Base-by-base conservation (phyloP, 129 eudicot genomes). In the Ambrosia artemisiifolia region DNA sequence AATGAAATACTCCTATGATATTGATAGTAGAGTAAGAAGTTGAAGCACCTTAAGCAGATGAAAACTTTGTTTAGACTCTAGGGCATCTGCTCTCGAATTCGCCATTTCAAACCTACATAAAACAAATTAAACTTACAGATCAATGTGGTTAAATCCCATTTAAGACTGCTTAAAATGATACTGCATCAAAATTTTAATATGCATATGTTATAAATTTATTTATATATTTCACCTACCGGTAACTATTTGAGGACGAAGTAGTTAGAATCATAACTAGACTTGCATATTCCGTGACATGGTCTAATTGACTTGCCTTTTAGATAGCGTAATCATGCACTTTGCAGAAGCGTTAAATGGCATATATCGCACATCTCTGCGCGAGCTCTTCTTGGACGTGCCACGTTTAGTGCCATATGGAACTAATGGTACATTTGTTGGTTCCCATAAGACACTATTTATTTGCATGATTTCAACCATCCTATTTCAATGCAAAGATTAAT, bases 1-100 rank as follows among this genome's bases (percentile, higher is more conserved):
- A 8, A 36, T 36, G 43, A 36, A 7, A 36, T 5, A 36, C n/a
- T n/a, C n/a, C n/a, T 36, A 36, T 36, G 4, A 53, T 16, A 53
- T 40, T 19, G 20, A 65, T 5, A 68, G 40, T 53, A 17, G 35
- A 70, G 35, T 32, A 14, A 34, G 28, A 32, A 43, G 32, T 34
- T 63, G 64, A 74, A 63, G 71, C 12, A 63, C 78, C 78, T 74
- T 63, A 63, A 49, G 70, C 12, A 63, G 35, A 61, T 32, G 49
- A 72, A 30, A 47, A 47, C 48, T 43, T 5, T 60, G 38, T 44
- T 32, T 4, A 16, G 78, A 63, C 14, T n/a, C 65, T n/a, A 2
- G 16, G 44, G 44, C 9, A 50, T 50, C 43, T 17, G 40, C 34
- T 62, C 49, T 48, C 28, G 38, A 48, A 7, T 47, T 17, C 24